Conservation (phyloP, 2,329 filamentous ascomycete genomes). For the Zarea fungicola region DNA sequence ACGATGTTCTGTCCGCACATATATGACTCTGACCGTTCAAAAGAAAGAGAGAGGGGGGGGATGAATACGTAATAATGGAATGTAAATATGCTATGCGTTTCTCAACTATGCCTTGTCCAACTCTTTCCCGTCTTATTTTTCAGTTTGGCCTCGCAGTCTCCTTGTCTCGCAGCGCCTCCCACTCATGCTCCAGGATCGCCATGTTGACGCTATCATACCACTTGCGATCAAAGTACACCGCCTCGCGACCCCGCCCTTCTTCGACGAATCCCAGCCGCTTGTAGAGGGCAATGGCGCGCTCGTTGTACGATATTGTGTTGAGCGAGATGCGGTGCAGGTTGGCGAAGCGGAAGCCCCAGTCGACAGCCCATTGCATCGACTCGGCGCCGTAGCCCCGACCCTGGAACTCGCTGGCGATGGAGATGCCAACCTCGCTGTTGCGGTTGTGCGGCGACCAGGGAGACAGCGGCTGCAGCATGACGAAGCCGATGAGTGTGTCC, state of each 20-base stretch:
- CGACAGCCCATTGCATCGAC: slow-evolving; percentile 37
- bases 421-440: slow-evolving; percentile 25
- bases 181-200: slow-evolving; percentile 31
- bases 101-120: no score
- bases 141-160: no score
- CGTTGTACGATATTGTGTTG: slow-evolving; percentile 36
- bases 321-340: slow-evolving; percentile 35
- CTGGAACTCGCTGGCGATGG: slow-evolving; percentile 28
- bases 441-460: background rate
- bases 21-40: no score
- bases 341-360: slow-evolving; percentile 36
- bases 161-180: slow-evolving; percentile 16
- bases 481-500: background rate
- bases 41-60: no score
- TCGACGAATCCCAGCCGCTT: slow-evolving; percentile 35
- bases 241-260: slow-evolving; percentile 32
- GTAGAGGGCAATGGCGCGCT: slow-evolving; percentile 32
- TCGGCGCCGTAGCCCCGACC: slow-evolving; percentile 38
- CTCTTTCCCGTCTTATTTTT: no score
- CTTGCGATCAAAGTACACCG: slow-evolving; percentile 29
- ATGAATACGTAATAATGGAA: no score
- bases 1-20: no score
- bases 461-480: background rate
- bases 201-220: slow-evolving; percentile 28
- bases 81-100: no score